Evolutionary conservation across 495 filamentous ascomycete genomes (phyloP).

Genomic region (Cudoniella acicularis): DNA sequence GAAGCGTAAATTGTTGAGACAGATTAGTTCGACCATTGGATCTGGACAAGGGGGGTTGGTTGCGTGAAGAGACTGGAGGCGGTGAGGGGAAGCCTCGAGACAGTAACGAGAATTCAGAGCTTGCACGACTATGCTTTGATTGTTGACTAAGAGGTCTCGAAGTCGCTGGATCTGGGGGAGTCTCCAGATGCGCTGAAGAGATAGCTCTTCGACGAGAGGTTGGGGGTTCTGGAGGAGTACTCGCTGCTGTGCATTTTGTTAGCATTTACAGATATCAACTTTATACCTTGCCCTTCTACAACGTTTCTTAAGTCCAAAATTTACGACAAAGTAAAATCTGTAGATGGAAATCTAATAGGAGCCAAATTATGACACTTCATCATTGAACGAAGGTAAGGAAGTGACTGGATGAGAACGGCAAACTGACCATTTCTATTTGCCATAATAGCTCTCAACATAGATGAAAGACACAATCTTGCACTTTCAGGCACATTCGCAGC

Average conservation of each 20-base stretch:
- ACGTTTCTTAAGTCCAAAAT: too few relatives aligned
- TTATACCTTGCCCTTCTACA: too few relatives aligned
- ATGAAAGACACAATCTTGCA: slow-evolving; percentile 72
- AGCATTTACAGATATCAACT: not conserved
- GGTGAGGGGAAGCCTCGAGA: slow-evolving; percentile 24
- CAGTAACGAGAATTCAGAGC: slow-evolving; percentile 46
- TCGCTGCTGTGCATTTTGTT: slow-evolving; percentile 6
- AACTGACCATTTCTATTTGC: slow-evolving; percentile 61
- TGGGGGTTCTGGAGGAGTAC: slow-evolving; percentile 3
- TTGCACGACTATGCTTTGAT: slow-evolving; percentile 52
- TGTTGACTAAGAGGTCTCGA: slow-evolving; percentile 48
- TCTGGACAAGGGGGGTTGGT: slow-evolving; percentile 5
- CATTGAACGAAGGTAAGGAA: too few relatives aligned
- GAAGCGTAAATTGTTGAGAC: slow-evolving; percentile 22
- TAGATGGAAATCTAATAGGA: not conserved
- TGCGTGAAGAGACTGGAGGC: slow-evolving; percentile 12
- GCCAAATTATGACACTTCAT: not conserved
- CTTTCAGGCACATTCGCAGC: slow-evolving; percentile 66
- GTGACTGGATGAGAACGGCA: not conserved
- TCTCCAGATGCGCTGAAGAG: slow-evolving; percentile 50
- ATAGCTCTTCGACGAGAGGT: slow-evolving; percentile 38
- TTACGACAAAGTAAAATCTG: too few relatives aligned
- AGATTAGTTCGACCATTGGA: slow-evolving; percentile 25
- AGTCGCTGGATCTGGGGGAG: slow-evolving; percentile 37
- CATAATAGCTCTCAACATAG: slow-evolving; percentile 70